Evolutionary conservation across 805 yeast species (phyloP).

Genomic region (Saccharomycopsis sp.): DNA sequence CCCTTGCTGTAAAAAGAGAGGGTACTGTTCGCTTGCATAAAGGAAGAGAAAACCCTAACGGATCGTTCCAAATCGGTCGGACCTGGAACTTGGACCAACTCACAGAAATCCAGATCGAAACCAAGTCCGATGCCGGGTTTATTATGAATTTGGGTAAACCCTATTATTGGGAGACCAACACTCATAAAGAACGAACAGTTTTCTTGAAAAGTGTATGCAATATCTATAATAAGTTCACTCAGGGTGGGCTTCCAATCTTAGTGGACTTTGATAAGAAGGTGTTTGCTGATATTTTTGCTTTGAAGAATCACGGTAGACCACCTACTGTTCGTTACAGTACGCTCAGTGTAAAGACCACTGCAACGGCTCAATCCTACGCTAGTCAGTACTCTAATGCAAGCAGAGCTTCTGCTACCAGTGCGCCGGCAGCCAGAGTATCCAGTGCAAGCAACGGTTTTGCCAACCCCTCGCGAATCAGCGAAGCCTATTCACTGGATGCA

Average conservation of each 20-base stretch:
- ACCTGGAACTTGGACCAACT: conserved; percentile 84
- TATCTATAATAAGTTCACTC: conserved; percentile 47
- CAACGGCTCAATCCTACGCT: neutral
- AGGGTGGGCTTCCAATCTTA: conserved; percentile 48
- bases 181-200: conserved; percentile 51
- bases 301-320: conserved; percentile 18
- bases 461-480: neutral
- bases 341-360: neutral
- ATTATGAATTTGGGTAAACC: conserved; percentile 59
- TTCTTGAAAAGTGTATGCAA: conserved; percentile 49
- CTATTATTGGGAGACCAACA: conserved; percentile 75
- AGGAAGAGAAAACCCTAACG: conserved; percentile 73
- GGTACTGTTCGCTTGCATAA: conserved; percentile 75
- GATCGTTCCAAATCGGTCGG: conserved; percentile 80
- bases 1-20: conserved; percentile 52
- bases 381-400: neutral
- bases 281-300: conserved; percentile 25
- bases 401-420: neutral
- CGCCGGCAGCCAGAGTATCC: neutral
- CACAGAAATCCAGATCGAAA: conserved; percentile 46
- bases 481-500: neutral
- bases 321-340: conserved; percentile 14
- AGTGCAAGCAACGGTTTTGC: neutral
- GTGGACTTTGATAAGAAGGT: conserved; percentile 43
- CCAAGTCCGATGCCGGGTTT: conserved; percentile 49